phyloP scores from a whole-genome alignment of 2,329 filamentous ascomycete genomes.

The Cordyceps cicadae region DNA sequence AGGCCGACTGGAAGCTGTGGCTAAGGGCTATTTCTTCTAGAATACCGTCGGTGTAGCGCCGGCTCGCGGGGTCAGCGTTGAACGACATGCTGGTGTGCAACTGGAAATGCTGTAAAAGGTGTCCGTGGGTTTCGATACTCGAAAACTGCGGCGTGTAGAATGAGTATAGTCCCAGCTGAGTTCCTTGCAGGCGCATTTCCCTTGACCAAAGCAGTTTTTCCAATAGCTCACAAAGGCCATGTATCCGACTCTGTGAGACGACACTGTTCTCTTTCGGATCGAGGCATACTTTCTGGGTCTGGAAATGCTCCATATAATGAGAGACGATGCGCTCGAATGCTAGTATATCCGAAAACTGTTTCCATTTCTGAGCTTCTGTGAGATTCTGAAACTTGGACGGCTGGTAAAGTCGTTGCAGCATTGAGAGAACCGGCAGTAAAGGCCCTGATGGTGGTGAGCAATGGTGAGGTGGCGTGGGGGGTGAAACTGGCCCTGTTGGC shows the following conservation, averaged over 20 bases:
- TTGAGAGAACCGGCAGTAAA: not conserved
- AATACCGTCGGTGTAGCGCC: not conserved
- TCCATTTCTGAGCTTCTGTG: not conserved
- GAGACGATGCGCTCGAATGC: not conserved
- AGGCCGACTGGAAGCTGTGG: not conserved
- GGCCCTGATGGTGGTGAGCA: not conserved
- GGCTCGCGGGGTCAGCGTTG: not conserved
- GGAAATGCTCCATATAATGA: not conserved
- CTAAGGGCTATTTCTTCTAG: not conserved
- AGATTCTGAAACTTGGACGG: not conserved
- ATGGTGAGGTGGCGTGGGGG: not conserved
- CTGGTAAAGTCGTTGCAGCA: not conserved
- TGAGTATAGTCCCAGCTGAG: not conserved
- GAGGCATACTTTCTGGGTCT: not conserved
- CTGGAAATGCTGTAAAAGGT: not conserved
- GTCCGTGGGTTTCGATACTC: not conserved
- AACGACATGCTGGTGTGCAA: conserved; percentile 3
- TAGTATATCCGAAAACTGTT: not conserved
- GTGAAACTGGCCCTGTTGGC: not conserved
- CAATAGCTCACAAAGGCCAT: not conserved
- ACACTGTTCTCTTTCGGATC: not conserved
- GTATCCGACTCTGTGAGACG: not conserved
- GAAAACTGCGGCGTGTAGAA: not conserved
- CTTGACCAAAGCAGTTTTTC: not conserved
- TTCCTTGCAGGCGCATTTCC: not conserved